Percentiles rank a stretch among this genome's conserved stretches.
phyloP scores from a whole-genome alignment of 257 asterid species.

The Cinchona pubescens region DNA sequence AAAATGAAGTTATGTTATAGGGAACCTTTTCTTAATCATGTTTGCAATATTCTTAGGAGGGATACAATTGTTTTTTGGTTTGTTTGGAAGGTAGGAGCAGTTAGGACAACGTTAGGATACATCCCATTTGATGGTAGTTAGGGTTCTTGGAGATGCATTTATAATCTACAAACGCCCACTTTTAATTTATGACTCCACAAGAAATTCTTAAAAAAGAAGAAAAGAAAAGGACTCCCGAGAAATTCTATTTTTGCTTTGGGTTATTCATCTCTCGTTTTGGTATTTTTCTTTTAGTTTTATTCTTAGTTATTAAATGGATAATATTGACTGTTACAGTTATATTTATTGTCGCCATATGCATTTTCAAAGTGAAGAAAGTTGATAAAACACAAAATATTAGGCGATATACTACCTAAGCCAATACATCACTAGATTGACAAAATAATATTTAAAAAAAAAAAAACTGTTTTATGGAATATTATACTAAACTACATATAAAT shows the following conservation, averaged over 20 bases:
- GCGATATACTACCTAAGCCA: neutral
- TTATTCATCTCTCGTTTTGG: too few species aligned
- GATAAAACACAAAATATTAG: neutral
- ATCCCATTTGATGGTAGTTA: slow-evolving; percentile 2
- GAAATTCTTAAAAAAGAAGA: too few species aligned
- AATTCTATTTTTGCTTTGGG: neutral
- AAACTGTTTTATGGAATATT: too few species aligned
- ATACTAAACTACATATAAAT: too few species aligned
- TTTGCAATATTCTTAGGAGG: slow-evolving; percentile 1
- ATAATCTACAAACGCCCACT: neutral
- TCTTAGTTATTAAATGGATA: neutral
- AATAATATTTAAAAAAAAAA: too few species aligned
- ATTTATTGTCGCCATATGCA: neutral
- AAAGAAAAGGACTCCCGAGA: too few species aligned
- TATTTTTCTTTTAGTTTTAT: neutral
- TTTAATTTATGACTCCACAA: neutral
- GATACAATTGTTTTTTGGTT: neutral
- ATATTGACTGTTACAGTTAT: neutral
- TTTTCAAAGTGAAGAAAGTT: neutral
- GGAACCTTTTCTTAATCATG: neutral
- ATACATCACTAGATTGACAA: neutral
- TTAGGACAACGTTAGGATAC: slow-evolving; percentile 24
- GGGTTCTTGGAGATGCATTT: neutral
- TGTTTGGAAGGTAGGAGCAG: slow-evolving; percentile 10
- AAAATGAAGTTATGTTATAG: neutral